Base-by-base conservation (phyloP, 2,329 filamentous ascomycete genomes). In the Neurospora crassa region DNA sequence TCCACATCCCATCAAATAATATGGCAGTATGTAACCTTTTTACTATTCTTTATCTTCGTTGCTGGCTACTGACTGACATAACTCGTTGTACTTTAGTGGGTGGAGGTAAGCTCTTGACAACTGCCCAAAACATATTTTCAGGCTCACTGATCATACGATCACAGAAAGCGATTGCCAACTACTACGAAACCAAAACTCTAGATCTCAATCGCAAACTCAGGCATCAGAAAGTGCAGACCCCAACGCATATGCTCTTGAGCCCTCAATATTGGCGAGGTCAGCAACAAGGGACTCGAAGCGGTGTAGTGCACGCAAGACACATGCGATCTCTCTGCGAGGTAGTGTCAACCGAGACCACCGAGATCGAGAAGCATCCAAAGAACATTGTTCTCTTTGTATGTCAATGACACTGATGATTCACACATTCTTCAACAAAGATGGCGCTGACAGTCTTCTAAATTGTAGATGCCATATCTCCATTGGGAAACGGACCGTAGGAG, bases 401-500 rank as follows among this genome's bases (percentile, higher is more conserved):
- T 74, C 29, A 41, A 8, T 4, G 7, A 6, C 47, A 29, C 47
- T 59, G 3, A 8, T 12, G 2, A 7, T 43, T 20, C 67, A 14
- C 11, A 18, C 8, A 11, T n/a, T 10, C 40, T 5, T 45, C 10
- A 20, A 14, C 11, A 18, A 18, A 10, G 42, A 16, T 18, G 8
- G 5, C 16, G 4, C n/a, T 68, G 20, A 41, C 16, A 53, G 20
- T 41, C 20, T 0, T 12, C 68, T 18, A n/a, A 16, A 5, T 6
- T 6, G 43, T 14, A 71, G 73, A 73, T 73, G 74, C 74, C 75
- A 0, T 76, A 75, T 59, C 77, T 83, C 1, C 81, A 83, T 34
- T 83, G 81, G 81, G 82, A 83, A 42, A 81, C 79, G 0, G 80
- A 81, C 11, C 75, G 77, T 0, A 79, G 76, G 63, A 77, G 78